phyloP scores from a whole-genome alignment of 2,329 filamentous ascomycete species.

The Colletotrichum sp. region DNA sequence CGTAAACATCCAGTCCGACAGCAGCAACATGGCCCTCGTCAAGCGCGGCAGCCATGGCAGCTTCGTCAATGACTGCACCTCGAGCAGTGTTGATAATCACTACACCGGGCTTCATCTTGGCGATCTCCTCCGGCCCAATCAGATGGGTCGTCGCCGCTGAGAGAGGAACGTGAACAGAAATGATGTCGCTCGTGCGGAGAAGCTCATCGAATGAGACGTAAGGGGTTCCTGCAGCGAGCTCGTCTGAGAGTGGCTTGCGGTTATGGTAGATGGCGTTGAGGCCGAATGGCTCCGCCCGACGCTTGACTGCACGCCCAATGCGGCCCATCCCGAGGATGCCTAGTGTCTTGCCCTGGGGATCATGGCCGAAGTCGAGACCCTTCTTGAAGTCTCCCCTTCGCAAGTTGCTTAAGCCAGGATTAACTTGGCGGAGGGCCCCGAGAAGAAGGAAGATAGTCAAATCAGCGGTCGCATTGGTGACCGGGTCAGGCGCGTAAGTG shows the following conservation, averaged over 20 bases:
- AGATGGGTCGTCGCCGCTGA: conserved; percentile 56
- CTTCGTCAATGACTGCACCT: conserved; percentile 62
- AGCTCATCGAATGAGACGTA: conserved; percentile 62
- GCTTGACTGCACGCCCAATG: conserved; percentile 38
- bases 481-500: conserved; percentile 32
- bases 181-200: conserved; percentile 56
- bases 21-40: conserved; percentile 59
- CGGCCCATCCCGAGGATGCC: conserved; percentile 44
- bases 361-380: conserved; percentile 37
- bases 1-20: conserved; percentile 62
- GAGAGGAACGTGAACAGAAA: conserved; percentile 59
- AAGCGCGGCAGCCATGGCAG: conserved; percentile 56
- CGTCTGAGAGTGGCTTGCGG: conserved; percentile 32
- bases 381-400: conserved; percentile 27
- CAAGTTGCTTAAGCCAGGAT: conserved; percentile 28
- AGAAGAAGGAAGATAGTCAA: conserved; percentile 34
- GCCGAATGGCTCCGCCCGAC: conserved; percentile 52
- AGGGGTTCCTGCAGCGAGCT: not conserved
- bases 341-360: conserved; percentile 35
- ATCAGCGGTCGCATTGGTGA: conserved; percentile 47
- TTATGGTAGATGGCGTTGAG: conserved; percentile 61
- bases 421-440: conserved; percentile 32
- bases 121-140: conserved; percentile 54
- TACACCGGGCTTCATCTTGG: conserved; percentile 59
- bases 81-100: conserved; percentile 64